These are phyloP conservation scores for maize (Zea mays) DNA, from an alignment of 176 grass and related monocot genomes.

Conservation along the genomic window Zm-B73-REFERENCE-NAM-5.0 NC_050099.1:175090501-175091000, in stretches of 20 bases:
- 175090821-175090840: not conserved
- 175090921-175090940: not conserved
- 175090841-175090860: not conserved
- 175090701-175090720: too few species aligned
- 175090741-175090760: not conserved
- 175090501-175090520: not conserved
- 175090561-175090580: too few species aligned
- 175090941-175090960: not conserved
- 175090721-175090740: slow-evolving; percentile 5
- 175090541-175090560: too few species aligned
- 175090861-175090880: not conserved
- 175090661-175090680: too few species aligned
- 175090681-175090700: too few species aligned
- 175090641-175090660: too few species aligned
- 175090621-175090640: too few species aligned
- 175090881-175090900: not conserved
- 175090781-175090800: not conserved
- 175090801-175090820: not conserved
- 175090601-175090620: too few species aligned
- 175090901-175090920: not conserved
- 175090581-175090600: too few species aligned
- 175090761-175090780: not conserved
- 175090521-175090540: too few species aligned
- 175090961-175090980: not conserved
- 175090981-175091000: not conserved